These are phyloP conservation scores for Metrosideros polymorpha DNA, from an alignment of 441 rosid genomes.

Conservation along the genomic window DNA sequence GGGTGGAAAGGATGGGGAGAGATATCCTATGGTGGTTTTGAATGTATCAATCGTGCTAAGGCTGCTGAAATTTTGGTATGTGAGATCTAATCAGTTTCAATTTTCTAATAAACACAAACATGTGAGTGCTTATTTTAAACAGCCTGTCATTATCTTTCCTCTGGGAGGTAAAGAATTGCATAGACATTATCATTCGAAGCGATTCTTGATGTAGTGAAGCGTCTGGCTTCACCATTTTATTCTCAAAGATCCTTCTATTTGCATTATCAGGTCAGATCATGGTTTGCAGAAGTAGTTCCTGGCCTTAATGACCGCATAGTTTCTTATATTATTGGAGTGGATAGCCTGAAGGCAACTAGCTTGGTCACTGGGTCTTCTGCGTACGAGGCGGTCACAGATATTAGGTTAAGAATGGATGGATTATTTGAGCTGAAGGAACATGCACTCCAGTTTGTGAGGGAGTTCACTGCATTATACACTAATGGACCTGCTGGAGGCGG, in stretches of 20 bases:
- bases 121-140: not conserved
- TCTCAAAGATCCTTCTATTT: not conserved
- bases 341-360: slow-evolving; percentile 64
- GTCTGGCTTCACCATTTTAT: not conserved
- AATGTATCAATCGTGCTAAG: slow-evolving; percentile 65
- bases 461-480: slow-evolving; percentile 77
- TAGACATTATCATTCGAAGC: not conserved
- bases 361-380: slow-evolving; percentile 10
- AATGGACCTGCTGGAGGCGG: slow-evolving; percentile 99
- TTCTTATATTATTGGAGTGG: slow-evolving; percentile 72
- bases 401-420: slow-evolving; percentile 85
- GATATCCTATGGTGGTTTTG: slow-evolving; percentile 83
- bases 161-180: not conserved
- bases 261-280: slow-evolving; percentile 61
- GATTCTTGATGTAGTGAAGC: not conserved
- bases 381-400: slow-evolving; percentile 29
- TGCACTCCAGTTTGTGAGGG: slow-evolving; percentile 50
- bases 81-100: not conserved
- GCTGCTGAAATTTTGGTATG: slow-evolving; percentile 80
- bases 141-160: not conserved
- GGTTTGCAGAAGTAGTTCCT: slow-evolving; percentile 78
- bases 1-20: slow-evolving; percentile 99
- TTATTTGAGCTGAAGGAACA: slow-evolving; percentile 61
- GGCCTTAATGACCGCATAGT: slow-evolving; percentile 33
- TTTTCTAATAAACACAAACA: not conserved